Evolutionary conservation across 2,329 filamentous ascomycete genomes (phyloP).

Genomic region (Fusarium chlamydosporum): DNA sequence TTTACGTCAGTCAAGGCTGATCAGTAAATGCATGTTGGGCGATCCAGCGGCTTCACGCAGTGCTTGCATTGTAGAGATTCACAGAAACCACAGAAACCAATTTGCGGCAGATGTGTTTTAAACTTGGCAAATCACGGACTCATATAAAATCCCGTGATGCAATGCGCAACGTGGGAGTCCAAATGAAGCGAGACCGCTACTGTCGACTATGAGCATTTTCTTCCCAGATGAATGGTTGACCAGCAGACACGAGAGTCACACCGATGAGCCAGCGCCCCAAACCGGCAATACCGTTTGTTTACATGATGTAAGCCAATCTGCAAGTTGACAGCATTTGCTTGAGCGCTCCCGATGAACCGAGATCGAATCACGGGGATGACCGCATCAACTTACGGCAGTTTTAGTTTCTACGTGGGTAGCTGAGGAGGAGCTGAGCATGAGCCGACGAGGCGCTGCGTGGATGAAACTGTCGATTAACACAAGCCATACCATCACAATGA

Average conservation of each 20-base stretch:
- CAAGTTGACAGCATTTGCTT: constrained; percentile 21
- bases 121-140: constrained; percentile 7
- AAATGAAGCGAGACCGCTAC: constrained; percentile 23
- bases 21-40: constrained; percentile 33
- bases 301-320: constrained; percentile 33
- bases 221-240: constrained; percentile 34
- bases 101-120: not conserved
- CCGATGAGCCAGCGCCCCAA: constrained; percentile 20
- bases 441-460: constrained; percentile 16
- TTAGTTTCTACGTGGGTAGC: not conserved
- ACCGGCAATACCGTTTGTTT: constrained; percentile 37
- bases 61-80: constrained; percentile 19
- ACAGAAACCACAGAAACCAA: not conserved
- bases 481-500: constrained; percentile 25
- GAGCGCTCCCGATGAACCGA: constrained; percentile 28
- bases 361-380: constrained; percentile 35
- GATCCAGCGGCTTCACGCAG: constrained; percentile 40
- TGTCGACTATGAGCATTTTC: constrained; percentile 8
- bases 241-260: constrained; percentile 50
- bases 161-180: constrained; percentile 38
- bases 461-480: constrained; percentile 1
- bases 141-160: constrained; percentile 35
- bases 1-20: constrained; percentile 34
- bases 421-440: constrained; percentile 11
- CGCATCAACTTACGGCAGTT: constrained; percentile 1